Percentiles rank a stretch among this genome's conserved stretches.
Evolutionary conservation across 2,329 filamentous ascomycete genomes (phyloP).

Genomic region (Hawksworthiomyces lignivorus): DNA sequence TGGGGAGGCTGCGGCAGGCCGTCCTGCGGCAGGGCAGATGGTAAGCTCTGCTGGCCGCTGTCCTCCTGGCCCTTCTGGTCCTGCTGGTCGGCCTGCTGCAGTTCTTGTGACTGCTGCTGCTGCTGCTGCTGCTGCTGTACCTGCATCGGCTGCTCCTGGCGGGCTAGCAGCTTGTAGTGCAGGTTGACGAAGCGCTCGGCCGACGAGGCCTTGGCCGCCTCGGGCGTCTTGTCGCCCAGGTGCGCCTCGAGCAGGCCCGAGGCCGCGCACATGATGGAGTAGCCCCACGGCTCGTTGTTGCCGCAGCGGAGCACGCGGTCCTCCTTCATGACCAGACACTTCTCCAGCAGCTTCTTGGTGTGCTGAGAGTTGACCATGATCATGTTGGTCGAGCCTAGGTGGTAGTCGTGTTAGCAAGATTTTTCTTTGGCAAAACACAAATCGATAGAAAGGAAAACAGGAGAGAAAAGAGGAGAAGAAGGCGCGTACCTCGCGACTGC

Average conservation of each 20-base stretch:
- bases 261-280: conserved; percentile 55
- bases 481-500: conserved; percentile 38
- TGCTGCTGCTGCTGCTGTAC: neutral
- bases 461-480: neutral
- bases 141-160: conserved; percentile 36
- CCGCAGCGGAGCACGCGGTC: conserved; percentile 53
- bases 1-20: too few relatives aligned
- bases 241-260: conserved; percentile 52
- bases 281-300: conserved; percentile 58
- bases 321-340: conserved; percentile 53
- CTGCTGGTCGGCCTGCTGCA: conserved; percentile 1
- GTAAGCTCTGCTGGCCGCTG: neutral
- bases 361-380: conserved; percentile 56
- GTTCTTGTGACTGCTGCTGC: neutral
- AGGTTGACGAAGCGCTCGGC: conserved; percentile 53
- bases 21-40: too few relatives aligned
- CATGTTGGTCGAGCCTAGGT: conserved; percentile 45
- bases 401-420: too few relatives aligned
- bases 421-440: too few relatives aligned
- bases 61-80: neutral
- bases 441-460: conserved; percentile 17
- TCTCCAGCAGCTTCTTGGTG: conserved; percentile 53
- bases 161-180: conserved; percentile 49
- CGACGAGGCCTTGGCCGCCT: conserved; percentile 50
- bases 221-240: conserved; percentile 47